A percentile compares a stretch with the other conserved stretches of the same genome.
phyloP scores from a whole-genome alignment of 352 stramenopile genomes.

The Phytophthora chlamydospora region DNA sequence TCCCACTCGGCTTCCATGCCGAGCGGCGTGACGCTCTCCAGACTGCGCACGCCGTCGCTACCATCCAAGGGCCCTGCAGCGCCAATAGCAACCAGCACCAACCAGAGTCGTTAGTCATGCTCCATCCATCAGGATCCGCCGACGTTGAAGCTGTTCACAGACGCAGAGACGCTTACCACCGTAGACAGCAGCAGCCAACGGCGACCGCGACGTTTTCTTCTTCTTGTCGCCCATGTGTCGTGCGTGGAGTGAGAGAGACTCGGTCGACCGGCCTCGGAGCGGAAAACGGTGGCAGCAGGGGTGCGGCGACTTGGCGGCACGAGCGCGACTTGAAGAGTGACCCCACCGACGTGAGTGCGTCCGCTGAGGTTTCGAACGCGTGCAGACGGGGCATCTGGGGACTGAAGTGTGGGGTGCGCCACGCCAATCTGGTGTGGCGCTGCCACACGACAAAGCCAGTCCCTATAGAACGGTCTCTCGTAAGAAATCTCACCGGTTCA shows the following conservation, averaged over 20 bases:
- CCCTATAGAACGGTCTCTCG: not conserved
- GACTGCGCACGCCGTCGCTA: conserved; percentile 28
- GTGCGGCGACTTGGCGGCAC: conserved; percentile 3
- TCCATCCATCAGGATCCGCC: conserved; percentile 22
- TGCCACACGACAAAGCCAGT: conserved; percentile 1
- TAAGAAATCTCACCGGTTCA: too few relatives aligned
- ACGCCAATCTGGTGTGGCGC: not conserved
- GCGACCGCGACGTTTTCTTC: conserved; percentile 26
- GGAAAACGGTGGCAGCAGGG: not conserved
- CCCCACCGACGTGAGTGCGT: conserved; percentile 29
- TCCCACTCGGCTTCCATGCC: conserved; percentile 59
- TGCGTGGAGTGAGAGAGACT: not conserved
- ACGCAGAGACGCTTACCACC: conserved; percentile 18
- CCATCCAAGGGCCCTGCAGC: conserved; percentile 26
- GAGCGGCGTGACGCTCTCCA: conserved; percentile 43
- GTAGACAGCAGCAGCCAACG: conserved; percentile 23
- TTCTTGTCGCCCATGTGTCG: conserved; percentile 40
- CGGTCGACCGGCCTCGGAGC: not conserved
- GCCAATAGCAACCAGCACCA: not conserved
- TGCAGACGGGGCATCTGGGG: conserved; percentile 29
- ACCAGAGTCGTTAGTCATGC: conserved; percentile 4
- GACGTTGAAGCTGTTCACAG: conserved; percentile 39
- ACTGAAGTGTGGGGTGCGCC: not conserved
- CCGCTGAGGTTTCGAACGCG: conserved; percentile 36
- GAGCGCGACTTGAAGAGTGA: conserved; percentile 37